Evolutionary conservation across 148 eudicot genomes (phyloP), one percentile per base, ranked within the genome.

Genomic region (Tetragonia tetragonoides): DNA sequence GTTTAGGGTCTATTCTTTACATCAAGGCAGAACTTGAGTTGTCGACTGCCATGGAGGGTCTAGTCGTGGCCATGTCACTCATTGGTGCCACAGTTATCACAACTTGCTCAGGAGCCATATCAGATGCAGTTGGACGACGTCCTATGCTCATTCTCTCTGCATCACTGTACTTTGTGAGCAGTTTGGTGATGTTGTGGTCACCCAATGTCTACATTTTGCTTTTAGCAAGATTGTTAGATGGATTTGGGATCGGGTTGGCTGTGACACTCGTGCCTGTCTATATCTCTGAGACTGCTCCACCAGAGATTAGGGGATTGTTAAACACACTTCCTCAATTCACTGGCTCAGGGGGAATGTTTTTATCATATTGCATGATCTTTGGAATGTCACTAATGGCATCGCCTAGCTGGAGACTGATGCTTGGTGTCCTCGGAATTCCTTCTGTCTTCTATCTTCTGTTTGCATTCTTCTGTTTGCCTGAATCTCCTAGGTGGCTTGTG

Each of bases 401-500:
- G 5, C 87, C 93, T 17, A 94, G 95, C 76, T 94, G 98, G 98
- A 82, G 92, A 44, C 56, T 94, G 73, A 94, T 94, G 97, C 90
- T 94, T 38, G 97, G 98, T 71, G 87, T 94, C 82, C 89, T 94
- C 77, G 86, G 90, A 3, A 84, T 94, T 76, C 98, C 98, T 71
- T 89, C 98, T 69, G 78, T 92, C 68, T 38, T 89, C 70, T 94
- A 89, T 86, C 91, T 94, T 74, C 70, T 70, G 7, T 83, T 88
- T 42, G 82, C 88, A 3, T 80, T 94, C 67, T 86, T 90, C 21
- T 94, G 65, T 84, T 86, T 94, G 79, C 97, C 98, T 65, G 98
- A 94, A 85, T 94, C 98, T 51, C 98, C 98, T 10, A 71, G 98
- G 76, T 94, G 98, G 98, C 95, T 94, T 61, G 97, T 94, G 47